Evolutionary conservation across 176 grass and related monocot species (phyloP), one percentile per base, ranked within the genome.

Genomic region (Alloteropsis semialata): DNA sequence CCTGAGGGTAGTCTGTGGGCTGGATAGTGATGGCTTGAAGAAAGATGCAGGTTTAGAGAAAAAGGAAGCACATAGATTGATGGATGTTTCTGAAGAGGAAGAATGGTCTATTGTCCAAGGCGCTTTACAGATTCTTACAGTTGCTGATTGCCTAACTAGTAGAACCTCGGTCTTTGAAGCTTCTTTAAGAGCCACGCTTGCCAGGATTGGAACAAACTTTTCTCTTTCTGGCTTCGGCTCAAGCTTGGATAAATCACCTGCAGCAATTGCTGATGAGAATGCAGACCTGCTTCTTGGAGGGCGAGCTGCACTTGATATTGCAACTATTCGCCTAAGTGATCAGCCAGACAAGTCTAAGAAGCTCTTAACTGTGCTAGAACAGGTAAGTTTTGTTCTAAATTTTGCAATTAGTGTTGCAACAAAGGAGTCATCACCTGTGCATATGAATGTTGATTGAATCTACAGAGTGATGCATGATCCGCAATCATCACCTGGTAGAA

Each of bases 51-150:
- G 87, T 38, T 77, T 87, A 44, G 90, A 92, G 62, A 92, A 84
- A 87, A 93, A 81, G 49, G 91, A 91, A 83, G 87, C 88, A 49
- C 76, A 81, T 49, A 81, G 88, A 64, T 57, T 65, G 53, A 55
- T 81, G 44, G 91, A 95, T 91, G 89, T 96, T 46, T 99, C 93
- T 53, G 96, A 99, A 82, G 96, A 99, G 83, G 96, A 99, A 79
- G 96, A 99, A 81, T 99, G 96, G 96, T 93, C 93, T 42, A 96
- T 99, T 88, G 93, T 99, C 58, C 96, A 99, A 88, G 96, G 93
- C 69, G 87, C 93, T 83, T 82, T 99, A 72, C 96, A 99, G 82
- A 91, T 99, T 87, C 91, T 99, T 84, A 99, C 93, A 64, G 93
- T 99, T 75, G 96, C 89, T 53, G 96, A 99, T 87, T 99, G 91